Evolutionary conservation across 2,329 filamentous ascomycete species (phyloP), one percentile per base, ranked within the genome.

Genomic region (Parastagonospora nodorum): DNA sequence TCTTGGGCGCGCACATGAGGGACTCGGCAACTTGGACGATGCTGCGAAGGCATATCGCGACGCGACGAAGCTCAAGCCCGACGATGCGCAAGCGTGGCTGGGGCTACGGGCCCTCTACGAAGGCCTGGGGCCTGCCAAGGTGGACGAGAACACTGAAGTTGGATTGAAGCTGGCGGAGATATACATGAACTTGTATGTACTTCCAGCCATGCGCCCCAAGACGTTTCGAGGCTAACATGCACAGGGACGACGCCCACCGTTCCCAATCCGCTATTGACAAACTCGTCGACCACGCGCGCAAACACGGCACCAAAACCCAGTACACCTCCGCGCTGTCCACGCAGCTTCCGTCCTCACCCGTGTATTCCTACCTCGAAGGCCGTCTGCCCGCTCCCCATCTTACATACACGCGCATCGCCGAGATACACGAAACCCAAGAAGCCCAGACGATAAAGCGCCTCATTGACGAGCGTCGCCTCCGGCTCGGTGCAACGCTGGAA

Each of bases 71-170:
- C 78, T 90, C 54, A 92, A 90, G 58, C 84, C 87, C 1, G 79
- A 84, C 14, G 92, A 97, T 61, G 78, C 85, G n/a, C 89, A 93
- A 64, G 89, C 89, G 59, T 97, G 90, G 91, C 89, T 96, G 70
- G 94, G 94, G 1, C 79, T 99, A 39, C 83, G 94, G 72, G 89
- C 87, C 66, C 75, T 97, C 28, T 97, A 91, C 69, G 90, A 96
- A 75, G 88, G 85, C 63, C 88, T 92, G 67, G 87, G 84, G 12
- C 74, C 78, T 28, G 81, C 82, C 47, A 89, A 88, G 64, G 77
- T 97, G 11, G 81, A 84, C 47, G 82, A 87, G 42, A 96, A 96
- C 67, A 87, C 88, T 41, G 78, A 85, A 39, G 89, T 89, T 1
- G 88, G 87, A 2, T 73, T 92, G 50, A 86, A 82, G 53, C 79